Percentiles rank a stretch among this genome's conserved stretches.
These are phyloP conservation scores for Massospora cicadina DNA, from an alignment of 371 early-diverging fungal species.

Conservation along the genomic window DNA sequence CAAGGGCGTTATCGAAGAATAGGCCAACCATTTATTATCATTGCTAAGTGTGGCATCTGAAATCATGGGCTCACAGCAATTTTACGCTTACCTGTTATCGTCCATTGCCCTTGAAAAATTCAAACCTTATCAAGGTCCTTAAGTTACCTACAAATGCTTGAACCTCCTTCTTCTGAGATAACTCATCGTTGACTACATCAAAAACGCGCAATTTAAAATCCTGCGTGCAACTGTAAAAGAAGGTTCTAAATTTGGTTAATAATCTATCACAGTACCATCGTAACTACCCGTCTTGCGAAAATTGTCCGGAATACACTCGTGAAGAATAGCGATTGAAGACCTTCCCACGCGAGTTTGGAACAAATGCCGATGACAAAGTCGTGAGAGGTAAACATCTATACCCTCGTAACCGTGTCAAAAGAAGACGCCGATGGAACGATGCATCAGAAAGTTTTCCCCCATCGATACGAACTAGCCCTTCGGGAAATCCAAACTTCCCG, in stretches of 20 bases:
- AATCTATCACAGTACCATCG: background rate
- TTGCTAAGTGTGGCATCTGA: slow-evolving; percentile 13
- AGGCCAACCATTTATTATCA: slow-evolving; percentile 28
- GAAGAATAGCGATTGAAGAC: background rate
- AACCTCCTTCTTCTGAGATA: slow-evolving; percentile 11
- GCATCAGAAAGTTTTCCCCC: background rate
- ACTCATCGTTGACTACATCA: slow-evolving; percentile 2
- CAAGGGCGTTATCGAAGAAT: slow-evolving; percentile 31
- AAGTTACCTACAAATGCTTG: slow-evolving; percentile 7
- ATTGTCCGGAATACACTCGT: slow-evolving; percentile 15
- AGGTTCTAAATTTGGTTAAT: background rate
- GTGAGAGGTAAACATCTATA: background rate
- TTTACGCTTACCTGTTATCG: slow-evolving; percentile 12
- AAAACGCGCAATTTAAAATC: slow-evolving; percentile 14
- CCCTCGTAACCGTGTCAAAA: background rate
- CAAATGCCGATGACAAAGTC: background rate
- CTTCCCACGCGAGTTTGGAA: slow-evolving; percentile 11
- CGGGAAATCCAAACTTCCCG: background rate
- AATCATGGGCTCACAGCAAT: background rate
- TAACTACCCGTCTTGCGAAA: slow-evolving; percentile 14
- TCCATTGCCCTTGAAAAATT: slow-evolving; percentile 14
- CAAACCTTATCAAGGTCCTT: background rate
- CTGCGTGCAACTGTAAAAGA: slow-evolving; percentile 14
- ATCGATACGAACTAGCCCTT: background rate
- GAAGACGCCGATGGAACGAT: background rate